Evolutionary conservation across 352 stramenopile genomes (phyloP).

Genomic region (Globisporangium heterothallicum): DNA sequence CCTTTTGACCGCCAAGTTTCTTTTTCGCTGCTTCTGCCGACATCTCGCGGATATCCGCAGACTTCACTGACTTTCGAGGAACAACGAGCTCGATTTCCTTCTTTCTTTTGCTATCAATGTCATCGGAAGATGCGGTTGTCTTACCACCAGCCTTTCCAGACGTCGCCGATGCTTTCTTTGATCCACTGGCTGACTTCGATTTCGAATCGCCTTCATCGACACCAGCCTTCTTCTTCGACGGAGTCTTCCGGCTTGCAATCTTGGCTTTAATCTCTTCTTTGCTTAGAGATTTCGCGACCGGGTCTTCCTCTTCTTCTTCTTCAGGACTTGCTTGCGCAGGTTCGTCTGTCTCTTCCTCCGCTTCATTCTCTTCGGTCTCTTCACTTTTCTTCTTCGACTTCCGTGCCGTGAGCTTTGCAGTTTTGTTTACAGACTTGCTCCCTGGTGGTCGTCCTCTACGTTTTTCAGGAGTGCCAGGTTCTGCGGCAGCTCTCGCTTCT

Average conservation of each 20-base stretch:
- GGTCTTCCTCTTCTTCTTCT: constrained; percentile 36
- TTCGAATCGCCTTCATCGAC: constrained; percentile 21
- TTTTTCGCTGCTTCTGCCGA: constrained; percentile 65
- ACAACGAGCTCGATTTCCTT: constrained; percentile 79
- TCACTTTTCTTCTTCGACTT: constrained; percentile 28
- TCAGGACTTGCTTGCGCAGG: constrained; percentile 15
- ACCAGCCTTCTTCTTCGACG: constrained; percentile 49
- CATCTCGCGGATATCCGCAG: constrained; percentile 66
- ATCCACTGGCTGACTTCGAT: constrained; percentile 13
- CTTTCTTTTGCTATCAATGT: constrained; percentile 74
- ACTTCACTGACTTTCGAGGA: constrained; percentile 73
- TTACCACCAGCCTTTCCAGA: constrained; percentile 26
- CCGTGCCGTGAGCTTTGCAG: background rate
- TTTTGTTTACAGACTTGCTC: constrained; percentile 39
- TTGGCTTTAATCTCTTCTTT: constrained; percentile 81
- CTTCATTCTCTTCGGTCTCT: constrained; percentile 6
- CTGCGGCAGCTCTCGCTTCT: constrained; percentile 11
- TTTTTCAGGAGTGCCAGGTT: constrained; percentile 28
- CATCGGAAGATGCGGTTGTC: constrained; percentile 18
- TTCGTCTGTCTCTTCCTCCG: constrained; percentile 8
- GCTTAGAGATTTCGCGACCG: constrained; percentile 28
- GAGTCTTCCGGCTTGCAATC: constrained; percentile 59
- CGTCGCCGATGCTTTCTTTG: constrained; percentile 35
- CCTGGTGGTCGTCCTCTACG: constrained; percentile 36
- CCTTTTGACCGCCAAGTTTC: constrained; percentile 28